Percentiles rank a stretch among this genome's conserved stretches.
phyloP scores from a whole-genome alignment of 2,329 filamentous ascomycete species.

The Bipolaris zeicola region DNA sequence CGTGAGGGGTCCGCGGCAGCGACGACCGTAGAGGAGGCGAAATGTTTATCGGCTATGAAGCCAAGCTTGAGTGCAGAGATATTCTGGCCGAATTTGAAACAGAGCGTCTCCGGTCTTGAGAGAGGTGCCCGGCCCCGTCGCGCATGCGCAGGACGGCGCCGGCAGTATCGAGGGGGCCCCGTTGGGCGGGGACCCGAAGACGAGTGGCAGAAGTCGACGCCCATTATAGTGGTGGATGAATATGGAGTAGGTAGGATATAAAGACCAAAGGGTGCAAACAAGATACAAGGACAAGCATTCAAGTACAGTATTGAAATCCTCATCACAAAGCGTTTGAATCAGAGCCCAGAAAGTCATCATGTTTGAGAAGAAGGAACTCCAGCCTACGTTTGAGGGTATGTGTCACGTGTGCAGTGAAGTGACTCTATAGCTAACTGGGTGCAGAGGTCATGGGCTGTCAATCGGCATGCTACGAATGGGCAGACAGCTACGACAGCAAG shows the following conservation, averaged over 20 bases:
- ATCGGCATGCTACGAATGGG: slow-evolving; percentile 64
- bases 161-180: slow-evolving; percentile 24
- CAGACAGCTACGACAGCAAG: slow-evolving; percentile 69
- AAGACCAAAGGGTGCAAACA: slow-evolving; percentile 17
- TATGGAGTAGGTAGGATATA: slow-evolving; percentile 27
- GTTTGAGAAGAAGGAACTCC: slow-evolving; percentile 37
- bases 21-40: slow-evolving; percentile 5
- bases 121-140: slow-evolving; percentile 35
- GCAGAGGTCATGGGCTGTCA: slow-evolving; percentile 58
- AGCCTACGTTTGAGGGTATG: slow-evolving; percentile 45
- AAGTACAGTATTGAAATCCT: background rate
- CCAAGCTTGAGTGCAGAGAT: background rate
- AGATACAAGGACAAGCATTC: slow-evolving; percentile 2
- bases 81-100: slow-evolving; percentile 17
- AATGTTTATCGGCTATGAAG: background rate
- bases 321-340: background rate
- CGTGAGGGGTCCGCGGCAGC: slow-evolving; percentile 15
- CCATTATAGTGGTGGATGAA: slow-evolving; percentile 7
- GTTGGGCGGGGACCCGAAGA: slow-evolving; percentile 44
- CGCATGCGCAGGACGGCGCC: slow-evolving; percentile 20
- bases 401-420: slow-evolving; percentile 14
- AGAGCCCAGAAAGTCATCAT: slow-evolving; percentile 23
- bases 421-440: slow-evolving; percentile 18
- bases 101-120: slow-evolving; percentile 25
- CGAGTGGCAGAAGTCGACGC: slow-evolving; percentile 20